These are phyloP conservation scores for Scheffersomyces lignicola DNA, from an alignment of 1,139 yeast species.

Conservation along the genomic window DNA sequence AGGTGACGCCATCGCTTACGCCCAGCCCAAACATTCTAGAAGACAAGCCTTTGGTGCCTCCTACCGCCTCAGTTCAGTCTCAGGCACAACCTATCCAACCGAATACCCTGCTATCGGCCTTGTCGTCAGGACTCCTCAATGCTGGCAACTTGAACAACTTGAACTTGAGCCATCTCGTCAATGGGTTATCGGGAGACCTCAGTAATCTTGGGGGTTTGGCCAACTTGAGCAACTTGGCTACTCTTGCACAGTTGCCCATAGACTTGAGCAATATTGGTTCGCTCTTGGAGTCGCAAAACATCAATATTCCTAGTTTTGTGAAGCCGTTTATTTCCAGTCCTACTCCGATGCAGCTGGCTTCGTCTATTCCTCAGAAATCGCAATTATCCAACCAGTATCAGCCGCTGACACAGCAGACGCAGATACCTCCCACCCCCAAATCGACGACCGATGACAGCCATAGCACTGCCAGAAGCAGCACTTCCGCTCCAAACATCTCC, in stretches of 20 bases:
- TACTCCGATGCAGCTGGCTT: slow-evolving; percentile 3
- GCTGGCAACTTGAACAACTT: slow-evolving; percentile 49
- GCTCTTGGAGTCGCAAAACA: slow-evolving; percentile 24
- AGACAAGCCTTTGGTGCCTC: slow-evolving; percentile 1
- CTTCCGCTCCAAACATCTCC: slow-evolving; percentile 25
- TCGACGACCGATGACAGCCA: slow-evolving; percentile 2
- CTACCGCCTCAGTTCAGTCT: neutral
- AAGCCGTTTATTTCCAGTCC: slow-evolving; percentile 6
- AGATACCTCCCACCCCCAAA: slow-evolving; percentile 12
- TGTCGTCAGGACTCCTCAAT: slow-evolving; percentile 24
- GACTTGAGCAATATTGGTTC: slow-evolving; percentile 40
- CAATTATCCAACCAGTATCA: slow-evolving; percentile 5
- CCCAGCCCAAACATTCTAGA: slow-evolving; percentile 15
- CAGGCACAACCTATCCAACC: neutral
- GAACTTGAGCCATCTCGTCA: slow-evolving; percentile 46
- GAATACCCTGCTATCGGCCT: slow-evolving; percentile 9
- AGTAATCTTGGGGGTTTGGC: slow-evolving; percentile 41
- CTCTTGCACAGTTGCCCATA: slow-evolving; percentile 46
- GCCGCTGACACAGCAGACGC: slow-evolving; percentile 8
- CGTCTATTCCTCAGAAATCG: slow-evolving; percentile 3
- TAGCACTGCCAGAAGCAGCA: slow-evolving; percentile 1
- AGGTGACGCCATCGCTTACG: slow-evolving; percentile 21
- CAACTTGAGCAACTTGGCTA: slow-evolving; percentile 41
- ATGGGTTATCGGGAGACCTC: slow-evolving; percentile 41
- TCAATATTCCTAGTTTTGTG: slow-evolving; percentile 6